A percentile compares a stretch with the other conserved stretches of the same genome.
These are phyloP conservation scores for Stemphylium lycopersici DNA, from an alignment of 2,329 filamentous ascomycete species.

Conservation along the genomic window DNA sequence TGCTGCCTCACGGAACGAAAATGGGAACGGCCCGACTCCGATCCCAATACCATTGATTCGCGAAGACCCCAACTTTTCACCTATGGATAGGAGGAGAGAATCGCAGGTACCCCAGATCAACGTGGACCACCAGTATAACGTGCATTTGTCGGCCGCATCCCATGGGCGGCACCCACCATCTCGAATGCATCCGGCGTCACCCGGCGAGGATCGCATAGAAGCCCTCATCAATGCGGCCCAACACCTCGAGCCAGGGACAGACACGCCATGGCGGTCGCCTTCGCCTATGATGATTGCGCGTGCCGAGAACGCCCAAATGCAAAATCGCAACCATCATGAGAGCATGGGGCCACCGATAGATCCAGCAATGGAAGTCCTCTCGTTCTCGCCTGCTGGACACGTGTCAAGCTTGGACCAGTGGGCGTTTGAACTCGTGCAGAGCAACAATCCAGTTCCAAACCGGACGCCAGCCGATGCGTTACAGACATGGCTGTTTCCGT, in stretches of 20 bases:
- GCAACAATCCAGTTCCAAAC: conserved; percentile 44
- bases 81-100: conserved; percentile 31
- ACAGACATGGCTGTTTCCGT: conserved; percentile 47
- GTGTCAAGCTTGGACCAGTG: conserved; percentile 46
- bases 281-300: conserved; percentile 39
- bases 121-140: conserved; percentile 26
- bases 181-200: conserved; percentile 29
- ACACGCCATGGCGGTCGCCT: conserved; percentile 45
- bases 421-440: conserved; percentile 48
- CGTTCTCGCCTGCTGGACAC: conserved; percentile 43
- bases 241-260: conserved; percentile 41
- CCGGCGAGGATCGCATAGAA: conserved; percentile 45
- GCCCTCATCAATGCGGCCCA: conserved; percentile 48
- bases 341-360: conserved; percentile 47
- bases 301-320: conserved; percentile 28
- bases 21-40: conserved; percentile 25
- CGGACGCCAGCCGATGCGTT: conserved; percentile 45
- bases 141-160: conserved; percentile 19
- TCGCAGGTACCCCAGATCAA: conserved; percentile 30
- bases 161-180: conserved; percentile 20
- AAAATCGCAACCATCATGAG: conserved; percentile 38
- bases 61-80: conserved; percentile 36
- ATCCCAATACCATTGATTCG: conserved; percentile 28
- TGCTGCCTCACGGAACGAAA: conserved; percentile 22
- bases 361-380: conserved; percentile 46